These are phyloP conservation scores for Mycena latifolia DNA, from an alignment of 768 basidiomycete species.

Conservation along the genomic window DNA sequence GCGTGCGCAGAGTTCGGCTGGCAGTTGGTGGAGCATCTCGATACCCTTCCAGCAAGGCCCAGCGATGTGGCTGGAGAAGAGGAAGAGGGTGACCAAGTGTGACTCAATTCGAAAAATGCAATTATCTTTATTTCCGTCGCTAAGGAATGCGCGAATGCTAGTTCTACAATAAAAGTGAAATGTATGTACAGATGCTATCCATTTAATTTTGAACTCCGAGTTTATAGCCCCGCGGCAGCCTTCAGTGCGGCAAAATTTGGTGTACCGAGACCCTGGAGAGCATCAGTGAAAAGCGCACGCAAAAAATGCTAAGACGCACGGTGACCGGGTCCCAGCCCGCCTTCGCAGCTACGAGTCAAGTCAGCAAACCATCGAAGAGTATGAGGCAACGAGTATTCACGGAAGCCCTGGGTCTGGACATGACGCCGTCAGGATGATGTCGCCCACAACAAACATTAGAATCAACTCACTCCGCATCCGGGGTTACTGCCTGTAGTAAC, in stretches of 20 bases:
- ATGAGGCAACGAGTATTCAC: conserved; percentile 5
- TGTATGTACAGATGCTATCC: conserved; percentile 3
- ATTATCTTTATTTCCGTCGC: too few relatives aligned
- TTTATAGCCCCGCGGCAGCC: conserved; percentile 22
- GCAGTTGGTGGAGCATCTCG: conserved; percentile 34
- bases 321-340: conserved; percentile 46
- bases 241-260: conserved; percentile 20
- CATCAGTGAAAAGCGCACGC: not conserved
- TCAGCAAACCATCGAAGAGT: conserved; percentile 37
- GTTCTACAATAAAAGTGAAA: too few relatives aligned
- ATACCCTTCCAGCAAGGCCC: too few relatives aligned
- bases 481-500: too few relatives aligned
- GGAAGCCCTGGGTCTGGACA: conserved; percentile 12
- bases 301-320: conserved; percentile 12
- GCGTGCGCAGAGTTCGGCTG: conserved; percentile 43
- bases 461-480: conserved; percentile 24
- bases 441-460: not conserved
- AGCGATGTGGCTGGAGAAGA: too few relatives aligned
- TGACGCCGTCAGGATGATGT: not conserved
- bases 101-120: too few relatives aligned
- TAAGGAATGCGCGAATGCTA: not conserved
- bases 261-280: conserved; percentile 28
- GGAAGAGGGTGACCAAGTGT: too few relatives aligned
- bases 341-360: conserved; percentile 44
- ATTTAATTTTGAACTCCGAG: too few relatives aligned